Evolutionary conservation across 768 basidiomycete genomes (phyloP).

Genomic region (Tulasnella sp.): DNA sequence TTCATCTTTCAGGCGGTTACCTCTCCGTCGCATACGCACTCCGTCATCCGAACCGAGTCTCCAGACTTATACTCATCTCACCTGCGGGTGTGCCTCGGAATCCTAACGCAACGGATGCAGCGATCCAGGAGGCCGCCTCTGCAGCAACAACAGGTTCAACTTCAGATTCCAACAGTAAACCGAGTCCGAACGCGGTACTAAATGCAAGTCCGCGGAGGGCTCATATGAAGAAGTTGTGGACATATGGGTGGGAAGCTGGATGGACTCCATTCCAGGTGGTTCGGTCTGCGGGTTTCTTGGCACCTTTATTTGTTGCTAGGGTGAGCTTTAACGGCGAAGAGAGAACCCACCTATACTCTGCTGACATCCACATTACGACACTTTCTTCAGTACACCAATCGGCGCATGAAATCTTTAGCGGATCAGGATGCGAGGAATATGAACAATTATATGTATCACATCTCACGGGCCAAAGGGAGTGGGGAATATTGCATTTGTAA

Average conservation of each 20-base stretch:
- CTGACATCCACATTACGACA: background rate
- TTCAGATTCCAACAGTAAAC: no score
- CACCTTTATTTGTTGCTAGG: conserved; percentile 85
- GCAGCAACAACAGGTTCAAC: conserved; percentile 45
- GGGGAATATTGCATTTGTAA: conserved; percentile 91
- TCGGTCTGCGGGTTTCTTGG: conserved; percentile 67
- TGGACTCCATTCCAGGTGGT: conserved; percentile 89
- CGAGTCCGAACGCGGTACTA: no score
- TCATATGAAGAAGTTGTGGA: conserved; percentile 44
- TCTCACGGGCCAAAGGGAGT: conserved; percentile 81
- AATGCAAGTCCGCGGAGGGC: conserved; percentile 42
- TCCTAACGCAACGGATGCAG: conserved; percentile 35
- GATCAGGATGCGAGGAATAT: conserved; percentile 79
- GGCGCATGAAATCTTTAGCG: conserved; percentile 67
- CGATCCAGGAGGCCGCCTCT: conserved; percentile 25
- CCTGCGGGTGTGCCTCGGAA: conserved; percentile 87
- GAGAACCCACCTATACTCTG: no score
- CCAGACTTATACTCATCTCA: conserved; percentile 73
- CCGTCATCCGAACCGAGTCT: conserved; percentile 74
- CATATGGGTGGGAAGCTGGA: conserved; percentile 84
- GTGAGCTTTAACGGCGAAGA: conserved; percentile 27
- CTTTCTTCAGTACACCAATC: conserved; percentile 53
- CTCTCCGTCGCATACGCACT: conserved; percentile 82
- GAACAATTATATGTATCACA: conserved; percentile 88
- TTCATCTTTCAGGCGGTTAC: conserved; percentile 35